Percentiles rank a stretch among this genome's conserved stretches.
These are phyloP conservation scores for Penicillium glabrum DNA, from an alignment of 2,329 filamentous ascomycete genomes.

Conservation along the genomic window DNA sequence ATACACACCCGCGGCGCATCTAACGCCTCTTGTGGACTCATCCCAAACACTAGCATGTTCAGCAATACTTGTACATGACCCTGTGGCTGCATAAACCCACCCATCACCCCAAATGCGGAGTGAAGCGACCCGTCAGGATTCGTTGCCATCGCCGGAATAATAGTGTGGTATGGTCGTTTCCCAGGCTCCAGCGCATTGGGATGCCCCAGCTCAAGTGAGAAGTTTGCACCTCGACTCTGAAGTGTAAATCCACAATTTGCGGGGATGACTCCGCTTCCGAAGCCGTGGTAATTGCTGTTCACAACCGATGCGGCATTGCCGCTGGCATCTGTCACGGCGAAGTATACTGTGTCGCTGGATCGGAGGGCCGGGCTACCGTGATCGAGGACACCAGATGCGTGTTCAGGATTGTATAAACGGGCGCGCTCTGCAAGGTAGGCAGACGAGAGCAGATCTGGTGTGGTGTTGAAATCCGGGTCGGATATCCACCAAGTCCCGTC, in stretches of 20 bases:
- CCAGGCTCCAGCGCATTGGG: conserved; percentile 78
- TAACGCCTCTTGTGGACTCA: conserved; percentile 80
- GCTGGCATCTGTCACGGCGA: conserved; percentile 72
- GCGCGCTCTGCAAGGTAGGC: conserved; percentile 70
- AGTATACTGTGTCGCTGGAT: conserved; percentile 90
- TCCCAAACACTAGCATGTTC: conserved; percentile 77
- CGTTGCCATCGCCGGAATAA: conserved; percentile 88
- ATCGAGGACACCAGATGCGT: conserved; percentile 52
- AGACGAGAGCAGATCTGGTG: conserved; percentile 64
- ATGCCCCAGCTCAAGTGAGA: conserved; percentile 66
- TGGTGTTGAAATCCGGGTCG: conserved; percentile 64
- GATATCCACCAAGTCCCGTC: conserved; percentile 87
- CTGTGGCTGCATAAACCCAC: conserved; percentile 96
- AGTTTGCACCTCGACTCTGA: conserved; percentile 88
- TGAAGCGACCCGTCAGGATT: conserved; percentile 74
- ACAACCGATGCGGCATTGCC: conserved; percentile 95
- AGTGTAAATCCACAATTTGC: conserved; percentile 83
- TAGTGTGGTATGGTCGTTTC: conserved; percentile 94
- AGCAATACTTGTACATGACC: conserved; percentile 89
- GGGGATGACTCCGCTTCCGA: conserved; percentile 83
- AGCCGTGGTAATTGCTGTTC: conserved; percentile 84
- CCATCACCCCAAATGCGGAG: conserved; percentile 91
- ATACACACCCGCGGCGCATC: conserved; percentile 80
- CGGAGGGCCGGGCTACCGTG: conserved; percentile 81
- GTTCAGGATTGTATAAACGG: conserved; percentile 58